Conservation (phyloP, 371 early-diverging fungal genomes). For the Mucor piriformis region DNA sequence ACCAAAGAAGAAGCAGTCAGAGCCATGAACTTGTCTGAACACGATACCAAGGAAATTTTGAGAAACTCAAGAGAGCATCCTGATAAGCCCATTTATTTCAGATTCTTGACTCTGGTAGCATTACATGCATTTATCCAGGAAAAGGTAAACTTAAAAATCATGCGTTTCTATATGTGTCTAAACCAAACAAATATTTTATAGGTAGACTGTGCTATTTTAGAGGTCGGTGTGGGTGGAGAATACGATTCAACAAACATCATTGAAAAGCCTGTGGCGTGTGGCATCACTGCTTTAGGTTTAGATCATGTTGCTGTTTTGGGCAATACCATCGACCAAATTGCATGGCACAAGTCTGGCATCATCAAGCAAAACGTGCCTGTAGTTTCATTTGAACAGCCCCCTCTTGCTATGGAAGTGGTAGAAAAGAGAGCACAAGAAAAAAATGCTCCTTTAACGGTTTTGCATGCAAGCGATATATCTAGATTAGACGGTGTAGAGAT, state of each 20-base stretch:
- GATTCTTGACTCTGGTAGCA: conserved; percentile 89
- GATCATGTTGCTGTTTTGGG: conserved; percentile 82
- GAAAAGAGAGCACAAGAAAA: conserved; percentile 70
- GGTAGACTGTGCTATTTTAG: conserved; percentile 80
- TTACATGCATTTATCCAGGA: conserved; percentile 87
- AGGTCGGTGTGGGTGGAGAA: conserved; percentile 87
- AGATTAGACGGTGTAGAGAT: conserved; percentile 23
- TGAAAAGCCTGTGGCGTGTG: conserved; percentile 72
- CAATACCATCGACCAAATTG: conserved; percentile 78
- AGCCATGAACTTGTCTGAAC: conserved; percentile 21
- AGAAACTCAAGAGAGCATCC: conserved; percentile 47
- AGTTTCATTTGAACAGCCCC: conserved; percentile 71
- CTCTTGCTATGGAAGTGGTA: conserved; percentile 73
- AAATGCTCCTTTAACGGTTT: conserved; percentile 32
- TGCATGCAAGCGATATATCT: conserved; percentile 20
- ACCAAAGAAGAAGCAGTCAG: conserved; percentile 50
- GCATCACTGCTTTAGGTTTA: conserved; percentile 80
- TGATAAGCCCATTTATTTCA: conserved; percentile 86
- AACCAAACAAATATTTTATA: no score
- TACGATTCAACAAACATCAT: conserved; percentile 87
- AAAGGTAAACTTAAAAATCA: conserved; percentile 36
- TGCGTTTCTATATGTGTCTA: neutral
- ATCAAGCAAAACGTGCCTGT: conserved; percentile 78
- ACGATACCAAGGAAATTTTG: conserved; percentile 30
- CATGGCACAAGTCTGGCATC: conserved; percentile 95